These are phyloP conservation scores for Penicillium atrosanguineum DNA, from an alignment of 495 filamentous ascomycete species.

Conservation along the genomic window DNA sequence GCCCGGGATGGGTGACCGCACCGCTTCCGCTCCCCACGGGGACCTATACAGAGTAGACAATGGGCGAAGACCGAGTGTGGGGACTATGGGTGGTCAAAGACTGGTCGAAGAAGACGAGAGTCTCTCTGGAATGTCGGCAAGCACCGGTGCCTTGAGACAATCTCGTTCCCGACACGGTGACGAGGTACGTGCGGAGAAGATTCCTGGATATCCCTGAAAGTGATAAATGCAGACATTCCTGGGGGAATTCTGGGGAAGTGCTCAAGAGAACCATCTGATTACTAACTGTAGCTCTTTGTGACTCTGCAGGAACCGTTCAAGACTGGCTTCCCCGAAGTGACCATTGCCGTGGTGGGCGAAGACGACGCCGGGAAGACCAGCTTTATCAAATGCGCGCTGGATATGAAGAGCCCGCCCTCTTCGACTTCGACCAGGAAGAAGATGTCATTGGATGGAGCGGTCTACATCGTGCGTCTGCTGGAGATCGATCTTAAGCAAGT, in stretches of 20 bases:
- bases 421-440: conserved; percentile 62
- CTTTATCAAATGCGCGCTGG: conserved; percentile 78
- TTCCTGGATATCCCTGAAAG: background rate
- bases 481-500: conserved; percentile 59
- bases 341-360: conserved; percentile 82
- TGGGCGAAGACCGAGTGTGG: conserved; percentile 18
- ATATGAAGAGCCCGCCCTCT: conserved; percentile 57
- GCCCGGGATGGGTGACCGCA: conserved; percentile 32
- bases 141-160: conserved; percentile 8
- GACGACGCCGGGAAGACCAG: conserved; percentile 83
- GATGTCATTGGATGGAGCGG: conserved; percentile 71
- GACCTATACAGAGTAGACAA: conserved; percentile 29
- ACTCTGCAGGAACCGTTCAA: conserved; percentile 25
- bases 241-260: background rate
- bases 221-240: background rate
- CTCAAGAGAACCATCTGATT: conserved; percentile 1
- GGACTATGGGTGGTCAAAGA: conserved; percentile 23
- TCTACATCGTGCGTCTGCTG: conserved; percentile 76
- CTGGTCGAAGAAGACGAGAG: conserved; percentile 37
- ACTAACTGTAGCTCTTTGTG: conserved; percentile 14
- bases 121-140: conserved; percentile 6
- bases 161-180: conserved; percentile 16
- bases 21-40: conserved; percentile 35
- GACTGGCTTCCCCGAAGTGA: conserved; percentile 54
- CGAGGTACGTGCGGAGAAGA: conserved; percentile 25